Base-by-base conservation (phyloP, 2,329 filamentous ascomycete species). In the Cercospora sojina region DNA sequence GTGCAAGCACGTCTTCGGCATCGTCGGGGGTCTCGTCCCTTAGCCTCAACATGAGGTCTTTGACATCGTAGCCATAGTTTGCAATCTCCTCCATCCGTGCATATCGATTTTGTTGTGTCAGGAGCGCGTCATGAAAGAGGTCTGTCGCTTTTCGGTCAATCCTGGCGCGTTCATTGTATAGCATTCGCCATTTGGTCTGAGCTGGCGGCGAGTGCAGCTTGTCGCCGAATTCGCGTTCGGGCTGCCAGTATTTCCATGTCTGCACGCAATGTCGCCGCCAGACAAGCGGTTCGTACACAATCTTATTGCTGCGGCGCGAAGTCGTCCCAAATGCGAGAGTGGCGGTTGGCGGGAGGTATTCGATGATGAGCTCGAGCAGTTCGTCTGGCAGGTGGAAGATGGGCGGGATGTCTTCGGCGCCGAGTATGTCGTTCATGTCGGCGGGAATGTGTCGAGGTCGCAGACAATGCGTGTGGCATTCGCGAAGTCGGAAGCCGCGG, bases 31-130 rank as follows among this genome's bases (percentile, higher is more conserved):
- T 83, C 10, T 81, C 81, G 67, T 85, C 87, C 75, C 96, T 88
- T 64, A 85, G 82, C 67, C 93, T 74, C 58, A 98, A 84, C 63
- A 88, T 89, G 13, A 76, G 62, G 77, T 97, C 93, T 77, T 97
- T 97, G 55, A 90, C 91, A 80, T 98, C 93, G 74, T 93, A 94
- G 0, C 93, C 93, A 73, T 89, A 83, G 29, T 83, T 81, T 62
- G 91, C 88, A 68, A 98, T 90, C 59, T 84, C 80, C 72, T 90
- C 87, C 69, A 92, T 88, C 73, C 89, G 88, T 64, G 84, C 83
- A 64, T 92, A 84, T 20, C 93, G 88, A 62, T 87, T 84, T 38
- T 88, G 84, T 76, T 92, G 91, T 32, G 86, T 88, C n/a, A 82
- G 78, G 62, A 98, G 81, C 65, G 97, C 88, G 31, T 82, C 84